Evolutionary conservation across 192 early-diverging fungal genomes (phyloP), one percentile per base, ranked within the genome.

Genomic region (Chytriomyces confervae): DNA sequence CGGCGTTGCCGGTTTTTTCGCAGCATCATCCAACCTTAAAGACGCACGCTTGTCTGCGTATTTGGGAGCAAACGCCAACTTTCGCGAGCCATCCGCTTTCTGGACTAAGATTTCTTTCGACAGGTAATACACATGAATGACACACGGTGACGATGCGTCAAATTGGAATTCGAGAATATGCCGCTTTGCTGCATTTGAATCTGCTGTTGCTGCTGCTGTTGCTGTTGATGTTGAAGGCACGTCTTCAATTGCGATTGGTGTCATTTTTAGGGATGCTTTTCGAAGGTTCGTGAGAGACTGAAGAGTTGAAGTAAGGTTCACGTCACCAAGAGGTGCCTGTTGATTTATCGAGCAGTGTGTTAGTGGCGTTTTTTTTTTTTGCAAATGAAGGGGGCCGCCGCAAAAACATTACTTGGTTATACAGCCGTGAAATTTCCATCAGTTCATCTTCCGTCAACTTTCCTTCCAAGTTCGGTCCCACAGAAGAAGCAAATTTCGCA

Each of bases 111-210:
- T 27, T 36, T 77, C 76, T 53, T 65, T 67, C 5, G 49, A 49
- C 1, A 69, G 53, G 24, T 67, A 77, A 50, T 77, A 61, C 18
- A 77, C 46, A 50, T 45, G 65, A 44, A 77, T 69, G 62, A 69
- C 6, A 61, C 76, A 77, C 5, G 76, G 66, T 7, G 6, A n/a
- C 3, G 66, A 61, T 18, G 50, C 44, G 66, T 77, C 76, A 48
- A 77, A 77, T 48, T 29, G 50, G 60, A 77, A 77, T 50, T 77
- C 76, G 57, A 77, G 76, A 49, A 27, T 2, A 50, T 53, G 61
- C 51, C 29, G 29, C 29, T 36, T 36, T 36, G 29, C 29, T 36
- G 29, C 29, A 36, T 53, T 53, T 48, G 61, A 50, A 18, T 16
- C 36, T 62, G 1, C 6, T 75, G 72, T 3, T 45, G 72, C 16